Evolutionary conservation across 495 filamentous ascomycete genomes (phyloP).

Genomic region (Trichoderma asperelloides): DNA sequence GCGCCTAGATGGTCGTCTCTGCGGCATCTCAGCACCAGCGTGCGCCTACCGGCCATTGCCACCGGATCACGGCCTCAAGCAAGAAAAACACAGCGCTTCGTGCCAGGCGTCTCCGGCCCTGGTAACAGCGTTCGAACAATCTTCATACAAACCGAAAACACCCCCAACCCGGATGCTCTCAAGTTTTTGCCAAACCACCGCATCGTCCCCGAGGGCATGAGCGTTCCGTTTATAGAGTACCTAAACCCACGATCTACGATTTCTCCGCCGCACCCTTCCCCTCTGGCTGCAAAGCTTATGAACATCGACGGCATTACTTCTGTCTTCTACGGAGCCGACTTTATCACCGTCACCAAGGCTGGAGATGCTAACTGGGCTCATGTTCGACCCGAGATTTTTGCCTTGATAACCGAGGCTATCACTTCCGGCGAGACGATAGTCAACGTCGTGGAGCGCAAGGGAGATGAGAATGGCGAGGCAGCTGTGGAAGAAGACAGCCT

Average conservation of each 20-base stretch:
- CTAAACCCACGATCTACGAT: conserved; percentile 79
- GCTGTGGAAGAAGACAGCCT: conserved; percentile 55
- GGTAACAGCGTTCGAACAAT: conserved; percentile 56
- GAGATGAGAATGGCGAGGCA: conserved; percentile 26
- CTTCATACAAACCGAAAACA: conserved; percentile 94
- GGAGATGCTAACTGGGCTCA: conserved; percentile 85
- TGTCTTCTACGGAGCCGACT: conserved; percentile 92
- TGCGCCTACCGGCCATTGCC: conserved; percentile 6
- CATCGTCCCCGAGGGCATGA: conserved; percentile 64
- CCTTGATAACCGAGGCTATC: conserved; percentile 84
- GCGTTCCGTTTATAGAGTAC: conserved; percentile 81
- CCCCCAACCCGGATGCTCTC: conserved; percentile 83
- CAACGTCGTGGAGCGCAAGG: conserved; percentile 53
- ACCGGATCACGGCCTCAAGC: conserved; percentile 17
- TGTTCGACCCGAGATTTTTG: conserved; percentile 91
- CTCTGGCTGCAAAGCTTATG: conserved; percentile 79
- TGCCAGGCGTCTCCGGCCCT: conserved; percentile 7
- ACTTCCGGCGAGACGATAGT: conserved; percentile 77
- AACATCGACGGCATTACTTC: conserved; percentile 84
- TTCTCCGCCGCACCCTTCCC: conserved; percentile 84
- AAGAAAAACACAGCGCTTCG: conserved; percentile 8
- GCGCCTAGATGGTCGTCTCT: not conserved
- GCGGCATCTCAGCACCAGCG: conserved; percentile 5
- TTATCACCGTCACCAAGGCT: conserved; percentile 92
- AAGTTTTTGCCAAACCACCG: conserved; percentile 89